Evolutionary conservation across 2,329 filamentous ascomycete species (phyloP).

Genomic region (Sclerotinia sclerotiorum): DNA sequence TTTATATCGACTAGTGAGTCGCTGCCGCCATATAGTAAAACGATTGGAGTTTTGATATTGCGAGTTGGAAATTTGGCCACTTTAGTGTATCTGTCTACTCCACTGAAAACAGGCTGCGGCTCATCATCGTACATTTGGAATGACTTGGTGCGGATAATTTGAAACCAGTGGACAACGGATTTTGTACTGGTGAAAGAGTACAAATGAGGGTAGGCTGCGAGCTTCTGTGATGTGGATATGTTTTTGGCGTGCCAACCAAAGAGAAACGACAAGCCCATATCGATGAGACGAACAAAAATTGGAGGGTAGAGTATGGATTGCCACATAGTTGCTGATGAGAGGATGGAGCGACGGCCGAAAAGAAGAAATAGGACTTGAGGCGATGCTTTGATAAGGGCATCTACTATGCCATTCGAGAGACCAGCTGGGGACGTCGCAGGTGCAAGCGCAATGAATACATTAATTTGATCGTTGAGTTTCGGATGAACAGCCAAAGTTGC

Average conservation of each 20-base stretch:
- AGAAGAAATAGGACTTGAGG: constrained; percentile 89
- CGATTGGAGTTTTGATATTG: constrained; percentile 95
- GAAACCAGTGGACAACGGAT: constrained; percentile 98
- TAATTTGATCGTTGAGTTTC: constrained; percentile 84
- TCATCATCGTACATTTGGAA: constrained; percentile 99
- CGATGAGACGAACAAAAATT: constrained; percentile 85
- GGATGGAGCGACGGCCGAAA: constrained; percentile 86
- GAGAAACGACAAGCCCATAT: constrained; percentile 75
- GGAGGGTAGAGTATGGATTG: constrained; percentile 93
- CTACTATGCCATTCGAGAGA: constrained; percentile 84
- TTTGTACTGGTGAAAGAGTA: constrained; percentile 98
- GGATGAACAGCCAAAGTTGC: constrained; percentile 91
- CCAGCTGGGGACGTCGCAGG: constrained; percentile 96
- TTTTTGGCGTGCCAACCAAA: constrained; percentile 89
- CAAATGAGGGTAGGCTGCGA: constrained; percentile 91
- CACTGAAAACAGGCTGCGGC: constrained; percentile 70
- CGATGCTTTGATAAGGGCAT: constrained; percentile 89
- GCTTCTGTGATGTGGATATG: constrained; percentile 82
- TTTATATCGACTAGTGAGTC: constrained; percentile 94
- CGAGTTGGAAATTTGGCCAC: constrained; percentile 94
- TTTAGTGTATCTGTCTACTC: constrained; percentile 84
- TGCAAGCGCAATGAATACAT: constrained; percentile 93
- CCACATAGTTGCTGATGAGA: constrained; percentile 95
- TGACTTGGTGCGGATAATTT: constrained; percentile 92
- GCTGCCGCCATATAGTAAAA: constrained; percentile 88